Conservation (phyloP, 352 stramenopile species). For the Thalassiosira allenii region DNA sequence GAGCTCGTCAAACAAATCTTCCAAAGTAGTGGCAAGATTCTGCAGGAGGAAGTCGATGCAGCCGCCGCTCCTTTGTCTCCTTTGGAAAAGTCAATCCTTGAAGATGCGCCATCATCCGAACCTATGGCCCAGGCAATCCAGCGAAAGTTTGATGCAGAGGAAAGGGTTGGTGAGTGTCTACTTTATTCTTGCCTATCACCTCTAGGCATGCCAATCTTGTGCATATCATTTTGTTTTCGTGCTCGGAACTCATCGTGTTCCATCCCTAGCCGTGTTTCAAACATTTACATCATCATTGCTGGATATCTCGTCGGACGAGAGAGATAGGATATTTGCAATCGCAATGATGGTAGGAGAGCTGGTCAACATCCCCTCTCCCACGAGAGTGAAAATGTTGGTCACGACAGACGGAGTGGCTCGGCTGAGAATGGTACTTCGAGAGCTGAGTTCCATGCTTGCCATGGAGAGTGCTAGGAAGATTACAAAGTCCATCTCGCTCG, state of each 20-base stretch:
- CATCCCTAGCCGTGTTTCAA: slow-evolving; percentile 49
- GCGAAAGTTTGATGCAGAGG: slow-evolving; percentile 58
- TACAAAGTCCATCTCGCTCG: slow-evolving; percentile 59
- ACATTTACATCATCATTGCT: slow-evolving; percentile 70
- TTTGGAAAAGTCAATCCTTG: slow-evolving; percentile 80
- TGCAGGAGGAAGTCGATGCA: slow-evolving; percentile 45
- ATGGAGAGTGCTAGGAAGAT: slow-evolving; percentile 60
- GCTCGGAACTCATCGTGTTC: too few relatives aligned
- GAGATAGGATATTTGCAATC: slow-evolving; percentile 67
- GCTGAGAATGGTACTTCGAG: slow-evolving; percentile 62
- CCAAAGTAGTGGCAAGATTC: slow-evolving; percentile 55
- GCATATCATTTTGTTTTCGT: too few relatives aligned
- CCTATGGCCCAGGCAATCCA: slow-evolving; percentile 45
- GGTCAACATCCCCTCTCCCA: slow-evolving; percentile 61
- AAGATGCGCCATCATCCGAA: slow-evolving; percentile 48
- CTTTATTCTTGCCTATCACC: too few relatives aligned
- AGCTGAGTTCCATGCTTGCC: slow-evolving; percentile 52
- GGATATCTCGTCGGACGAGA: slow-evolving; percentile 64
- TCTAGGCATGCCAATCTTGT: too few relatives aligned
- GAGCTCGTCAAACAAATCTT: slow-evolving; percentile 68
- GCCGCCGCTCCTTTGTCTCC: slow-evolving; percentile 54
- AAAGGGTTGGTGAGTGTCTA: slow-evolving; percentile 66
- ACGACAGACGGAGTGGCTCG: slow-evolving; percentile 64
- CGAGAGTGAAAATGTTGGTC: slow-evolving; percentile 67
- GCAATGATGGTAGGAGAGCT: slow-evolving; percentile 82